Evolutionary conservation across 1,139 yeast genomes (phyloP), one percentile per base, ranked within the genome.

Genomic region (Schwanniomyces etchellsii): DNA sequence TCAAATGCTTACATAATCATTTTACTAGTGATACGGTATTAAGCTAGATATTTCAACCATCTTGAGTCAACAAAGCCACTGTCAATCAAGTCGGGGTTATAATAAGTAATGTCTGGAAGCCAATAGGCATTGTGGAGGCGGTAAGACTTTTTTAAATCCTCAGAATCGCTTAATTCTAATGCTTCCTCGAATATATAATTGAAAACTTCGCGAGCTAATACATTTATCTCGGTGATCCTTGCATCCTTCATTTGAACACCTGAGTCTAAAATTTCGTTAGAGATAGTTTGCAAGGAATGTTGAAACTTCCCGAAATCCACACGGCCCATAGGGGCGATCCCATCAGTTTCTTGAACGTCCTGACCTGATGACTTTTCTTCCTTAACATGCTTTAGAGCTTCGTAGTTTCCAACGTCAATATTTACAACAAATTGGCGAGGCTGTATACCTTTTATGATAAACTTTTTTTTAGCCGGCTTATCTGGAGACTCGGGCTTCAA

Each of bases 381-480:
- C n/a, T 45, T 44, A 21, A 43, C 42, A 30, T 50, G 57, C 37
- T 53, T 58, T 35, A 66, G 52, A 2, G 74, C 73, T 39, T 66
- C 73, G 36, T 64, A 66, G 43, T 65, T 66, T 3, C 64, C 74
- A 4, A 57, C 55, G 29, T 67, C 74, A 20, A 67, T 60, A 37
- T 53, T 54, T 13, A 64, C 72, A 2, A 62, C 67, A 43, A 57
- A 61, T 37, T 64, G 72, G 31, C 74, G 55, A 10, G 74, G 73
- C 38, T 57, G 62, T 27, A 91, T 85, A 6, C 98, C 98, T 57
- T 84, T 84, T 46, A 91, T 89, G 29, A 91, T 86, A 48, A 91
- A 91, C 53, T 81, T 81, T 48, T 85, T 80, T 43, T 62, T 63
- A 2, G 64, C 55, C 5, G 80, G 81, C 5, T 54, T 55, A 20